Conservation (phyloP, 2,329 filamentous ascomycete species). For the Pyricularia grisea region DNA sequence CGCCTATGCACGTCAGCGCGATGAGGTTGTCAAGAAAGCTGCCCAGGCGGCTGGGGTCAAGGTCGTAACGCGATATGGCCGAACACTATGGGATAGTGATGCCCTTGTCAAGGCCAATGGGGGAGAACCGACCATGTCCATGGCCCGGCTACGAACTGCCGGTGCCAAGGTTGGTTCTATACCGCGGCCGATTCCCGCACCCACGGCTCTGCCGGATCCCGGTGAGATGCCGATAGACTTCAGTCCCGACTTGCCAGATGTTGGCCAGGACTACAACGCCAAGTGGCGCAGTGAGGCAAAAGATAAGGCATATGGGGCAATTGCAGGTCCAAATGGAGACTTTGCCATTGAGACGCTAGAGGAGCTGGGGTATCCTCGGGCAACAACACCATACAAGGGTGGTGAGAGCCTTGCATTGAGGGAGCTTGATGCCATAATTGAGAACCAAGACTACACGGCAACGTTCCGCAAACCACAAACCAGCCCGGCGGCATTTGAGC, state of each 20-base stretch:
- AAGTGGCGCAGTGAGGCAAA: slow-evolving; percentile 35
- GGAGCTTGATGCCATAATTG: slow-evolving; percentile 47
- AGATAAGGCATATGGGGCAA: slow-evolving; percentile 45
- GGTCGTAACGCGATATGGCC: slow-evolving; percentile 53
- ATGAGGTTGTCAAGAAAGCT: slow-evolving; percentile 46
- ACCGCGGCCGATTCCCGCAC: slow-evolving; percentile 49
- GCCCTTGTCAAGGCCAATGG: slow-evolving; percentile 55
- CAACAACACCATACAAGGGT: slow-evolving; percentile 58
- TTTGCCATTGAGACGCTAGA: slow-evolving; percentile 63
- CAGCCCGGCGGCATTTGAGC: slow-evolving; percentile 63
- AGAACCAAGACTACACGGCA: slow-evolving; percentile 56
- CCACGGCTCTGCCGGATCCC: slow-evolving; percentile 52
- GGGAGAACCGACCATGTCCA: slow-evolving; percentile 67
- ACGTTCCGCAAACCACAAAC: slow-evolving; percentile 71
- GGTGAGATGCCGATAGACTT: slow-evolving; percentile 52
- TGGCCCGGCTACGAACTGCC: slow-evolving; percentile 54
- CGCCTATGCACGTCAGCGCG: slow-evolving; percentile 57
- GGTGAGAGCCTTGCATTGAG: slow-evolving; percentile 59
- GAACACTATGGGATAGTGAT: slow-evolving; percentile 68
- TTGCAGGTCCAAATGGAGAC: slow-evolving; percentile 59
- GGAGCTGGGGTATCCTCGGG: slow-evolving; percentile 57
- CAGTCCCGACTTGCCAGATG: slow-evolving; percentile 18
- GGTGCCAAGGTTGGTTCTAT: slow-evolving; percentile 54
- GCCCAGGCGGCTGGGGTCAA: slow-evolving; percentile 57
- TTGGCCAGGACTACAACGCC: slow-evolving; percentile 50